A percentile compares a stretch with the other conserved stretches of the same genome.
Evolutionary conservation across 2,329 filamentous ascomycete genomes (phyloP).

Genomic region (Apiospora malaysiana): DNA sequence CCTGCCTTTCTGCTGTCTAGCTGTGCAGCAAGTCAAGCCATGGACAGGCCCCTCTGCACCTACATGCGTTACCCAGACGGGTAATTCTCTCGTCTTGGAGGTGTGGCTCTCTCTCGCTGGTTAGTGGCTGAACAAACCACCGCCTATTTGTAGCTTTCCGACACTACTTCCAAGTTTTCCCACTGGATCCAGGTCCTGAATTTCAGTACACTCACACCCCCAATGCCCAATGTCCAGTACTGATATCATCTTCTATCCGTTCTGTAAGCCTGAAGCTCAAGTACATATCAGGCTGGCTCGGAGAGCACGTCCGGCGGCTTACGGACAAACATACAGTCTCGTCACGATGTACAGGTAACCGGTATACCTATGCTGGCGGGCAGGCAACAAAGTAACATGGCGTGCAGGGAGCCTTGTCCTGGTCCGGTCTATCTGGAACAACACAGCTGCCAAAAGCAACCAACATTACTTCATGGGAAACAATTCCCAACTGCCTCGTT

Average conservation of each 20-base stretch:
- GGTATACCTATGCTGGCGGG: not conserved
- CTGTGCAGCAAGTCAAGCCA: not conserved
- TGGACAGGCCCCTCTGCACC: not conserved
- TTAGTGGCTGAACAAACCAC: not conserved
- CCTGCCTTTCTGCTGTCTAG: not conserved
- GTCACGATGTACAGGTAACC: not conserved
- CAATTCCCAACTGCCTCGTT: not conserved
- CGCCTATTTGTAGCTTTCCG: not conserved
- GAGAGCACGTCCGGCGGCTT: constrained; percentile 1
- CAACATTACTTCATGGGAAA: constrained; percentile 14
- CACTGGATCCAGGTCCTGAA: not conserved
- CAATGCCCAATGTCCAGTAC: not conserved
- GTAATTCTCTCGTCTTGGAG: constrained; percentile 1
- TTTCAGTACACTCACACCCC: not conserved
- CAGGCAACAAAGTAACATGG: not conserved
- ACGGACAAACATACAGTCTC: not conserved
- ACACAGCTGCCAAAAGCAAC: constrained; percentile 2
- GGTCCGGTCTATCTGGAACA: constrained; percentile 11
- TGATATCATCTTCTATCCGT: not conserved
- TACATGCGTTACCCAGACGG: not conserved
- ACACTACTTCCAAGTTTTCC: constrained; percentile 10
- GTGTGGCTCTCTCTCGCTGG: constrained; percentile 6
- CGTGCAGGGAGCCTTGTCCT: not conserved
- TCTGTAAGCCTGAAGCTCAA: not conserved
- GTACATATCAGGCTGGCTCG: not conserved